Evolutionary conservation across 352 stramenopile genomes (phyloP).

Genomic region (Phytophthora meadii): DNA sequence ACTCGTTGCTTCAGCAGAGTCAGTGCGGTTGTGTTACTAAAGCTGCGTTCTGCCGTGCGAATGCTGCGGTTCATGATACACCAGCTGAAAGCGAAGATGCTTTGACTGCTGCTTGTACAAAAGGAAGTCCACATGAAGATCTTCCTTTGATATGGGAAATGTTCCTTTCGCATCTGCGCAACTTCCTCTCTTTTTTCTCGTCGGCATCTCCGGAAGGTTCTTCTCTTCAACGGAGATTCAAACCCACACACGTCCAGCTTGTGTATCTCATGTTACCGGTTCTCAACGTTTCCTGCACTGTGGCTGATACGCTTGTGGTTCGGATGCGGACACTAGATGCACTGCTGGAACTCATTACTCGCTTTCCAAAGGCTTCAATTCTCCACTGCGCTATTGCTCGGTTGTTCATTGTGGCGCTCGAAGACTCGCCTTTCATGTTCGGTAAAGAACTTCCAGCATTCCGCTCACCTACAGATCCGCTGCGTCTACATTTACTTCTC

Average conservation of each 20-base stretch:
- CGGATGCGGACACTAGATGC: conserved; percentile 46
- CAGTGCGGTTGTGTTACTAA: conserved; percentile 81
- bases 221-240: conserved; percentile 47
- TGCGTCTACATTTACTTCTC: conserved; percentile 65
- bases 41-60: conserved; percentile 39
- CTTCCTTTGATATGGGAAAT: conserved; percentile 70
- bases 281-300: conserved; percentile 73
- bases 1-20: conserved; percentile 73
- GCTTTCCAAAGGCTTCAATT: conserved; percentile 91
- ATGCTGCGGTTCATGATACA: conserved; percentile 7
- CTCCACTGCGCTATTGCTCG: conserved; percentile 67
- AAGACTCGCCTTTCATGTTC: conserved; percentile 84
- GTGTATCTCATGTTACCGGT: conserved; percentile 81
- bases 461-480: conserved; percentile 53
- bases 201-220: conserved; percentile 10
- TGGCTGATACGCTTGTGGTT: conserved; percentile 58
- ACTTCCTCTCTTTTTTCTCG: conserved; percentile 49
- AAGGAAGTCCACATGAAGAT: conserved; percentile 61
- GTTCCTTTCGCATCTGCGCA: conserved; percentile 52
- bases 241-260: conserved; percentile 67
- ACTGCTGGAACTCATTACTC: conserved; percentile 91
- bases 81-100: conserved; percentile 2
- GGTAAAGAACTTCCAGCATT: conserved; percentile 77
- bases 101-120: conserved; percentile 15
- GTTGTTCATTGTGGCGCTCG: conserved; percentile 80